Conservation (phyloP, 164 flowering plant species). For the Chimonanthus praecox region DNA sequence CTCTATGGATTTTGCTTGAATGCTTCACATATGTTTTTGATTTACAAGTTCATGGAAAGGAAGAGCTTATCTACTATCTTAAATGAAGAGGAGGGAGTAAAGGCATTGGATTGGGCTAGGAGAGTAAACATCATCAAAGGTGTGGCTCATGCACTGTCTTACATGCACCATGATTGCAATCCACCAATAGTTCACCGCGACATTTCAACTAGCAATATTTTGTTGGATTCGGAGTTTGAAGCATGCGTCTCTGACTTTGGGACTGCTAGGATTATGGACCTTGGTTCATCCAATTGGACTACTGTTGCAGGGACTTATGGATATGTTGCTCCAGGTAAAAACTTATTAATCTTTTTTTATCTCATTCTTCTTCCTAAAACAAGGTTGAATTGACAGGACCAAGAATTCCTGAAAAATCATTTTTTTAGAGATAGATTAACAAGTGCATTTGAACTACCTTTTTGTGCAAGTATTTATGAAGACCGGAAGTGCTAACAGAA, state of each 20-base stretch:
- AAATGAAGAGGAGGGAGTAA: neutral
- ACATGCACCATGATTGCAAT: constrained; percentile 12
- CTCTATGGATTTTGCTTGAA: constrained; percentile 7
- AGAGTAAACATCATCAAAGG: constrained; percentile 10
- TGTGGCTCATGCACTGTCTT: constrained; percentile 7
- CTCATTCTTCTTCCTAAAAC: neutral
- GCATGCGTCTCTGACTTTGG: constrained; percentile 16
- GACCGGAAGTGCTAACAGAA: neutral
- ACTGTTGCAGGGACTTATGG: constrained; percentile 10
- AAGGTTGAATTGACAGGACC: neutral
- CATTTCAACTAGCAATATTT: constrained; percentile 8
- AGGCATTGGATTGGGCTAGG: constrained; percentile 10
- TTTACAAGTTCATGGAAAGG: constrained; percentile 12
- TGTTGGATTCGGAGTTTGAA: constrained; percentile 6
- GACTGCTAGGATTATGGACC: constrained; percentile 6
- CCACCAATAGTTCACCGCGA: constrained; percentile 14
- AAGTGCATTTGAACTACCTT: too few species aligned
- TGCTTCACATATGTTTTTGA: neutral
- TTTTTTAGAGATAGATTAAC: neutral
- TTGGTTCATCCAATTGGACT: constrained; percentile 6
- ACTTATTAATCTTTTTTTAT: neutral
- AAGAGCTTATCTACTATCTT: constrained; percentile 5
- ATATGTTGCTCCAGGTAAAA: constrained; percentile 14
- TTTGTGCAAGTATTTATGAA: neutral
- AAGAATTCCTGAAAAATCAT: neutral